Evolutionary conservation across 2,329 filamentous ascomycete species (phyloP).

Genomic region (Phialophora chinensis): DNA sequence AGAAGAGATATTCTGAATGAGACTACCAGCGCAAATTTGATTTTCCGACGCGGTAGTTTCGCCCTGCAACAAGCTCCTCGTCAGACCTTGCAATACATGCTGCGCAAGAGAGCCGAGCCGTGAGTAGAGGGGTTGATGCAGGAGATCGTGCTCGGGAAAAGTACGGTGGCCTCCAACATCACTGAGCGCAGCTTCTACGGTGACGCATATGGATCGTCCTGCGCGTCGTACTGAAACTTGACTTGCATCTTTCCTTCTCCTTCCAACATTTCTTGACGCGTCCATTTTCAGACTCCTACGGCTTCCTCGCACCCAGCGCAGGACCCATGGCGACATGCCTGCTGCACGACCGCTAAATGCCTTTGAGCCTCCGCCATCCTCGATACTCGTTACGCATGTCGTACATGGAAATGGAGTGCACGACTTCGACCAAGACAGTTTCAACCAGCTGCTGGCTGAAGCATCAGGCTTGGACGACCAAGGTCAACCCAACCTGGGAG

Average conservation of each 20-base stretch:
- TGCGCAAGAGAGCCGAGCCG: no score
- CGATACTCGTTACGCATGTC: constrained; percentile 85
- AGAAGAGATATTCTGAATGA: constrained; percentile 52
- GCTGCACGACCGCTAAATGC: constrained; percentile 33
- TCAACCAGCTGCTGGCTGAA: constrained; percentile 75
- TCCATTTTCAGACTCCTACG: not conserved
- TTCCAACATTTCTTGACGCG: not conserved
- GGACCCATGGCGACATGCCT: constrained; percentile 30
- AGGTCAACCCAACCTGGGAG: constrained; percentile 59
- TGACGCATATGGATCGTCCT: not conserved
- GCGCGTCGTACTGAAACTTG: not conserved
- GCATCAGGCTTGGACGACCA: constrained; percentile 58
- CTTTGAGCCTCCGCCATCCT: constrained; percentile 63
- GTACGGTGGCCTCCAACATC: not conserved
- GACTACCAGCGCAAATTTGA: not conserved
- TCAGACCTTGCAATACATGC: no score
- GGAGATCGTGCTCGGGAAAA: not conserved
- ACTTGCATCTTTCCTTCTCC: not conserved
- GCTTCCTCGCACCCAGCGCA: not conserved
- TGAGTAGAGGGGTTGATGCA: no score
- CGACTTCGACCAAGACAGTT: constrained; percentile 72
- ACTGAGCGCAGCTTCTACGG: not conserved
- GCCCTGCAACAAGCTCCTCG: not conserved
- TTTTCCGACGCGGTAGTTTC: not conserved
- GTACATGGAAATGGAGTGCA: constrained; percentile 69